These are phyloP conservation scores for Fonsecaea pedrosoi DNA, from an alignment of 2,329 filamentous ascomycete genomes.

Conservation along the genomic window DNA sequence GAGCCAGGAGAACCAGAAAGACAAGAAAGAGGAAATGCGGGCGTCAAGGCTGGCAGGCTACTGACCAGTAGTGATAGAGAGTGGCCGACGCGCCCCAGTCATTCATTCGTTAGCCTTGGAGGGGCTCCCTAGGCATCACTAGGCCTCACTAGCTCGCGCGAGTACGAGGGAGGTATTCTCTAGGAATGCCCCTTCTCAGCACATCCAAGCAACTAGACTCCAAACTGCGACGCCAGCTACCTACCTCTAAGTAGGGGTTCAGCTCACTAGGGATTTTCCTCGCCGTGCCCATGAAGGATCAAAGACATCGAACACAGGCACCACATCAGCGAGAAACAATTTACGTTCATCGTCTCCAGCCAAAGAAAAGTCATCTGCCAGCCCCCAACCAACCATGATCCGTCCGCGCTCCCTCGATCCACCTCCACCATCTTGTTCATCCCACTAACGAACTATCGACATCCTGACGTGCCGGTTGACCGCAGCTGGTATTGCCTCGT, in stretches of 20 bases:
- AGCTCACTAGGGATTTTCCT: background rate
- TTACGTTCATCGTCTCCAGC: background rate
- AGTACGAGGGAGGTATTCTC: background rate
- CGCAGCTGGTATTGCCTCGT: constrained; percentile 21
- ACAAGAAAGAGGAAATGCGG: constrained; percentile 30
- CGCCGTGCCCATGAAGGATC: background rate
- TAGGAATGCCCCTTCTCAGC: background rate
- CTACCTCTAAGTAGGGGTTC: background rate
- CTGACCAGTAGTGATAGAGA: constrained; percentile 12
- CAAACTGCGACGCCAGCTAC: background rate
- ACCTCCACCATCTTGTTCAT: constrained; percentile 19
- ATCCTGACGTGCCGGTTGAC: constrained; percentile 25
- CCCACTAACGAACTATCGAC: constrained; percentile 15
- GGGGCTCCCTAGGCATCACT: background rate
- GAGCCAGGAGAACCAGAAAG: constrained; percentile 16
- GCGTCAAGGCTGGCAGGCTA: constrained; percentile 19
- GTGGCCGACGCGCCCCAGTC: background rate
- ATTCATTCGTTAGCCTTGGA: constrained; percentile 7
- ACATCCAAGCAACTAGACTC: background rate
- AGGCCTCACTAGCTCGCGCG: background rate
- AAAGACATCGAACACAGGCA: background rate
- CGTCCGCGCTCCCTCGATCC: background rate
- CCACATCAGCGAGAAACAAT: background rate
- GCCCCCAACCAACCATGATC: constrained; percentile 2
- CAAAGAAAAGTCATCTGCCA: background rate